Evolutionary conservation across 2,329 filamentous ascomycete genomes (phyloP).

Genomic region (Teratosphaeria pseudoeucalypti): DNA sequence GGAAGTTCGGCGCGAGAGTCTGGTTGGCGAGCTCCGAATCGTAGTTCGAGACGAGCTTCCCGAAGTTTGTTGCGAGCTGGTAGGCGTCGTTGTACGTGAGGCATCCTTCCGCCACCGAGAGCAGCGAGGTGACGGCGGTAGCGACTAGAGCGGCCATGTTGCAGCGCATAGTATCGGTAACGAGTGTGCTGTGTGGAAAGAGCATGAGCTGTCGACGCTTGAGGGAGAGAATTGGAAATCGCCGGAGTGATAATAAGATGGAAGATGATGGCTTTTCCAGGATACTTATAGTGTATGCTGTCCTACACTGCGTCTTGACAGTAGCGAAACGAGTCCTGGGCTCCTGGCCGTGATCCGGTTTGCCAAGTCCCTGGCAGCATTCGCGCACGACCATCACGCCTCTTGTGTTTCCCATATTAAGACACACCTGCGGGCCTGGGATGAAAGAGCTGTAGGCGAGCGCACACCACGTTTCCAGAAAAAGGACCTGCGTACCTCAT

Average conservation of each 20-base stretch:
- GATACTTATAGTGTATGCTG: not conserved
- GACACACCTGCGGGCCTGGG: not conserved
- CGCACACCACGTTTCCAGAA: not conserved
- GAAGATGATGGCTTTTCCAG: not conserved
- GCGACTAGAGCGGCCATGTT: not conserved
- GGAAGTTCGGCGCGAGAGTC: slow-evolving; percentile 3
- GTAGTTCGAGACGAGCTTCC: slow-evolving; percentile 6
- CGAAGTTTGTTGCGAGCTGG: slow-evolving; percentile 4
- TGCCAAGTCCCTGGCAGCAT: not conserved
- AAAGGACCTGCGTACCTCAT: not conserved
- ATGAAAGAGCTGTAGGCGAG: not conserved
- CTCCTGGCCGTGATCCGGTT: not conserved
- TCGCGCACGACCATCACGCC: not conserved
- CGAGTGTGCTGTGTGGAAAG: not conserved
- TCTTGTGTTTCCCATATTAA: not conserved
- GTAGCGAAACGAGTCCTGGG: not conserved
- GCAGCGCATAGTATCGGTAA: not conserved
- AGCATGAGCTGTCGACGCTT: not conserved
- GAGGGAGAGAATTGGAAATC: not conserved
- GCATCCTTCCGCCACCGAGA: not conserved
- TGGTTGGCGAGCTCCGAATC: slow-evolving; percentile 3
- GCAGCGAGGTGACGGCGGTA: not conserved
- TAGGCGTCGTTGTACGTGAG: not conserved
- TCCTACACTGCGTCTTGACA: not conserved
- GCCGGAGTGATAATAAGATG: not conserved